phyloP scores from a whole-genome alignment of 2,329 filamentous ascomycete genomes.

The Rutstroemia sp. region DNA sequence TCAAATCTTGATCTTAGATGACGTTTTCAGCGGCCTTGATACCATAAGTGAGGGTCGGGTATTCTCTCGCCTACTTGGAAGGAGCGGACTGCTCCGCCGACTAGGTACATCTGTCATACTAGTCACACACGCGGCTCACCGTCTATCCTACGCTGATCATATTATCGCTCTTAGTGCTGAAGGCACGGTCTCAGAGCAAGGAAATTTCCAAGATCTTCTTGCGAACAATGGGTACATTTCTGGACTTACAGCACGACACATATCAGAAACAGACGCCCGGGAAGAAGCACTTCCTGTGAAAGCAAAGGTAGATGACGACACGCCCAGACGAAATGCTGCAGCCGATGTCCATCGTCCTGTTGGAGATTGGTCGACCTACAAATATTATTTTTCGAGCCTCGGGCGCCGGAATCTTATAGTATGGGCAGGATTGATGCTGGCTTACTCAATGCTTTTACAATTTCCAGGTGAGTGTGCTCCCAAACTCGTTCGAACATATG shows the following conservation, averaged over 20 bases:
- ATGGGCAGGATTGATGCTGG: conserved; percentile 12
- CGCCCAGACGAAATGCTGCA: conserved; percentile 12
- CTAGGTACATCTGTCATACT: conserved; percentile 32
- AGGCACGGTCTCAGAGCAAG: conserved; percentile 29
- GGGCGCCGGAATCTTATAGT: conserved; percentile 11
- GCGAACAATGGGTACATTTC: conserved; percentile 15
- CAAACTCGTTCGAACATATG: conserved; percentile 19
- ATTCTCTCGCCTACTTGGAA: conserved; percentile 18
- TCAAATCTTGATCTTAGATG: conserved; percentile 23
- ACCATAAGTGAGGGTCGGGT: conserved; percentile 19
- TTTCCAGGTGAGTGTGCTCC: conserved; percentile 14
- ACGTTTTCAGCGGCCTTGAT: conserved; percentile 27
- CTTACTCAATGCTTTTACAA: conserved; percentile 8
- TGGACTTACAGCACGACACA: conserved; percentile 13
- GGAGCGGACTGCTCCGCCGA: conserved; percentile 14
- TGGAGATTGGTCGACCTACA: conserved; percentile 16
- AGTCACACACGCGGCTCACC: conserved; percentile 27
- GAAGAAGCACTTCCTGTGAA: not conserved
- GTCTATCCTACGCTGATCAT: conserved; percentile 15
- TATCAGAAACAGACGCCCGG: conserved; percentile 1
- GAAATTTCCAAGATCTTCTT: conserved; percentile 14
- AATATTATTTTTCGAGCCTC: conserved; percentile 15
- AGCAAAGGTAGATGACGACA: conserved; percentile 5
- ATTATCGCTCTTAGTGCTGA: conserved; percentile 29
- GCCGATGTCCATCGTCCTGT: conserved; percentile 15